Base-by-base conservation (phyloP, 768 basidiomycete species). In the Suillus paluster region DNA sequence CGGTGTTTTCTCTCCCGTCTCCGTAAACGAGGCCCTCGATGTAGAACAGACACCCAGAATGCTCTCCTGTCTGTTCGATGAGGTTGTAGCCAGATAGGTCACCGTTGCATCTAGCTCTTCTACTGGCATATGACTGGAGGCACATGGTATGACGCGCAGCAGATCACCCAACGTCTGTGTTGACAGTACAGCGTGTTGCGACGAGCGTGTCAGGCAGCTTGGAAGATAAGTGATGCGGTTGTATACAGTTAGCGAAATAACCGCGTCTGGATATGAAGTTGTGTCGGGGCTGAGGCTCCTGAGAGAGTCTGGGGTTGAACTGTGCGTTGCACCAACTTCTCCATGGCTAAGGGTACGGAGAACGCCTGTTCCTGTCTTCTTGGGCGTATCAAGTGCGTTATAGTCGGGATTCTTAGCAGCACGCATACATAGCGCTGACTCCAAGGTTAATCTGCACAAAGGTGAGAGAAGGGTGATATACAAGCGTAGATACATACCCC, bases 161-260 rank as follows among this genome's bases (percentile, higher is more conserved):
- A 94, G 71, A 63, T 92, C 88, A 21, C 79, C 81, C 3, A 95
- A 81, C 0, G 86, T 90, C 68, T 93, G 89, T 5, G 87, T 87
- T n/a, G 90, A 87, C 17, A 89, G 71, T 8, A 91, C 70, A 12
- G 81, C 83, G 69, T 92, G 90, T 66, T 88, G 88, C 10, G 91
- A 92, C 60, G 81, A 75, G 41, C 89, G 88, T 52, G 79, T 78
- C 12, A 89, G 76, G 57, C 83, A 81, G 57, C 84, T 85, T 58
- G 83, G 83, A 23, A 83, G 80, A 87, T 89, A 91, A 23, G 82
- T 68, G 27, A 88, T 76, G 59, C 82, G 85, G 64, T 82, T 83
- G 69, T 91, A 81, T 9, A 91, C 75, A 4, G 89, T 84, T 34
- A 90, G 67, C 34, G 81, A 85, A 33, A 92, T 70, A 14, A 92